These are phyloP conservation scores for Aspergillus ustus DNA, from an alignment of 2,329 filamentous ascomycete species.

Conservation along the genomic window DNA sequence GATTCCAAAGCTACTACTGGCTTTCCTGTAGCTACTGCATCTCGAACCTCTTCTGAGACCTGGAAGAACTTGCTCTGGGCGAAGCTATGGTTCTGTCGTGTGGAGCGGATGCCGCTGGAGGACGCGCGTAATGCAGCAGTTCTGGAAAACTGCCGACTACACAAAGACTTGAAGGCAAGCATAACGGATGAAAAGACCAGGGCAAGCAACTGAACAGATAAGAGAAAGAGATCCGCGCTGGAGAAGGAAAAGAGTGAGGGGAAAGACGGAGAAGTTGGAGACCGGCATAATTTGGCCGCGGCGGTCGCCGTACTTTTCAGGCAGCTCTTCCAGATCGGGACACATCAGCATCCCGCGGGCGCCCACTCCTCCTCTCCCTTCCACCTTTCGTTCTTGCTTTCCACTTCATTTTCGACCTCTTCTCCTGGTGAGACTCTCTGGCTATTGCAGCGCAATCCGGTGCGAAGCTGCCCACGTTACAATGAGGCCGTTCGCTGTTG, in stretches of 20 bases:
- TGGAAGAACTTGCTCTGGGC: slow-evolving; percentile 60
- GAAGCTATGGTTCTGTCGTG: slow-evolving; percentile 35
- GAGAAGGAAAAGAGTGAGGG: slow-evolving; percentile 8
- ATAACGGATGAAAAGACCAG: slow-evolving; percentile 13
- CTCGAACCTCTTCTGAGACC: slow-evolving; percentile 80
- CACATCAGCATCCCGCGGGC: slow-evolving; percentile 42
- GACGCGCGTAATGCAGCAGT: slow-evolving; percentile 17
- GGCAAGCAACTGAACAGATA: not conserved
- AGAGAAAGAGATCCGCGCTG: not conserved
- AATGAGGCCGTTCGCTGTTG: slow-evolving; percentile 46
- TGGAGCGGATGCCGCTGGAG: not conserved
- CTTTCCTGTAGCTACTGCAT: slow-evolving; percentile 73
- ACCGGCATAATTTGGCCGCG: slow-evolving; percentile 40
- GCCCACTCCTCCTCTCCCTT: slow-evolving; percentile 18
- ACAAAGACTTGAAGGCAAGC: slow-evolving; percentile 28
- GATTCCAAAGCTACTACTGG: slow-evolving; percentile 93
- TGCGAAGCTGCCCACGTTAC: slow-evolving; percentile 33
- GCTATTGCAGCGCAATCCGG: slow-evolving; percentile 31
- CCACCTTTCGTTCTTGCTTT: slow-evolving; percentile 12
- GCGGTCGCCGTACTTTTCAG: slow-evolving; percentile 31
- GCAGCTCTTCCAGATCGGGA: slow-evolving; percentile 33
- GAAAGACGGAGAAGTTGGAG: slow-evolving; percentile 17
- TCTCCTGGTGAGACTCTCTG: slow-evolving; percentile 27
- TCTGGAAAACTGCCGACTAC: slow-evolving; percentile 26
- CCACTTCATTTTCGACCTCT: slow-evolving; percentile 18